phyloP scores from a whole-genome alignment of 202 grass and related monocot genomes.

The Setaria viridis region DNA sequence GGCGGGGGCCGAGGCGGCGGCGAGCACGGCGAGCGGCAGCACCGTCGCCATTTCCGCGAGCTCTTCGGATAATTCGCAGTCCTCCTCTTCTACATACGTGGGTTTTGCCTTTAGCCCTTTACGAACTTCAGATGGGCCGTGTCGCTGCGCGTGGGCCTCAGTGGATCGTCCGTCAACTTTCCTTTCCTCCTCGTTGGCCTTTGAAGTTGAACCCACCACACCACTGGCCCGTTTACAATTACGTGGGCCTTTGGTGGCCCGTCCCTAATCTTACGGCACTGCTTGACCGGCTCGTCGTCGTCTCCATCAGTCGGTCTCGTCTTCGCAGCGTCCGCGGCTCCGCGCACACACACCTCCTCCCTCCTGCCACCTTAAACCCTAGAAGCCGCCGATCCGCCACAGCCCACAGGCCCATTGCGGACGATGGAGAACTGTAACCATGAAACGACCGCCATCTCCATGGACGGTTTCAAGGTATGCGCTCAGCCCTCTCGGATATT shows the following conservation, averaged over 20 bases:
- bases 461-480: too few species aligned
- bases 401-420: too few species aligned
- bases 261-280: too few species aligned
- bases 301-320: too few species aligned
- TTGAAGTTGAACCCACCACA: not conserved
- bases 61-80: slow-evolving; percentile 43
- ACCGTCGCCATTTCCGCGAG: slow-evolving; percentile 47
- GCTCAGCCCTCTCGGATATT: too few species aligned
- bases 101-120: slow-evolving; percentile 5
- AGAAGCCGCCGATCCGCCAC: too few species aligned
- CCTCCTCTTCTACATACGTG: slow-evolving; percentile 11
- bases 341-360: too few species aligned
- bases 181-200: not conserved
- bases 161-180: not conserved
- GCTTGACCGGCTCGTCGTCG: too few species aligned
- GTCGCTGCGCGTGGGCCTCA: not conserved
- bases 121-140: not conserved
- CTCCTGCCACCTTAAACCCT: too few species aligned
- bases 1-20: slow-evolving; percentile 5
- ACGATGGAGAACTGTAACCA: too few species aligned
- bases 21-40: slow-evolving; percentile 49
- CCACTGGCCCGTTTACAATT: not conserved
- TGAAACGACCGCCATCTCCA: too few species aligned
- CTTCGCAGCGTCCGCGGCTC: too few species aligned
- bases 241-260: not conserved